These are phyloP conservation scores for Myxozyma udenii DNA, from an alignment of 805 yeast species.

Conservation along the genomic window DNA sequence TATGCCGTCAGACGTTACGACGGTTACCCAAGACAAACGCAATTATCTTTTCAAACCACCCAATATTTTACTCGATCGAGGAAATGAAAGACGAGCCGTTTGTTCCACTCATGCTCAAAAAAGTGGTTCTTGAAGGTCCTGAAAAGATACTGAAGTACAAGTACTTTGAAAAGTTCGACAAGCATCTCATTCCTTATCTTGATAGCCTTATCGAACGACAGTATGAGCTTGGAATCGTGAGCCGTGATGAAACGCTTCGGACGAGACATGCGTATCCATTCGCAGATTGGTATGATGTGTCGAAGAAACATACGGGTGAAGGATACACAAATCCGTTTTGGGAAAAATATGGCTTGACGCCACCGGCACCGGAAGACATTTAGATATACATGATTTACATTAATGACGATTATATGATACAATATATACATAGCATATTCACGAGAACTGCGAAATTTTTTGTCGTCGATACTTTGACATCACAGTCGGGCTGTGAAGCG, in stretches of 20 bases:
- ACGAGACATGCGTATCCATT: slow-evolving; percentile 52
- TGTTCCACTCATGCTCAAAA: slow-evolving; percentile 61
- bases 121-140: slow-evolving; percentile 64
- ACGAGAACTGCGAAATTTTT: slow-evolving; percentile 6
- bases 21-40: slow-evolving; percentile 63
- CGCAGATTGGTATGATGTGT: slow-evolving; percentile 30
- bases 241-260: slow-evolving; percentile 54
- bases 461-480: slow-evolving; percentile 54
- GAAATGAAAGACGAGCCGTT: slow-evolving; percentile 78
- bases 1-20: slow-evolving; percentile 69
- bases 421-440: not conserved
- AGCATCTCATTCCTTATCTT: slow-evolving; percentile 57
- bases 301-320: slow-evolving; percentile 19
- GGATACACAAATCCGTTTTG: slow-evolving; percentile 26
- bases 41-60: slow-evolving; percentile 71
- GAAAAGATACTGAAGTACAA: slow-evolving; percentile 63
- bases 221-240: slow-evolving; percentile 53
- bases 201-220: slow-evolving; percentile 59
- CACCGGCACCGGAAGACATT: slow-evolving; percentile 4
- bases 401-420: not conserved
- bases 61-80: slow-evolving; percentile 65
- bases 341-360: slow-evolving; percentile 5
- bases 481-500: slow-evolving; percentile 54
- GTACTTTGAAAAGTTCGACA: slow-evolving; percentile 56
- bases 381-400: not conserved